Evolutionary conservation across 2,329 filamentous ascomycete genomes (phyloP).

Genomic region (Didymella sp.): DNA sequence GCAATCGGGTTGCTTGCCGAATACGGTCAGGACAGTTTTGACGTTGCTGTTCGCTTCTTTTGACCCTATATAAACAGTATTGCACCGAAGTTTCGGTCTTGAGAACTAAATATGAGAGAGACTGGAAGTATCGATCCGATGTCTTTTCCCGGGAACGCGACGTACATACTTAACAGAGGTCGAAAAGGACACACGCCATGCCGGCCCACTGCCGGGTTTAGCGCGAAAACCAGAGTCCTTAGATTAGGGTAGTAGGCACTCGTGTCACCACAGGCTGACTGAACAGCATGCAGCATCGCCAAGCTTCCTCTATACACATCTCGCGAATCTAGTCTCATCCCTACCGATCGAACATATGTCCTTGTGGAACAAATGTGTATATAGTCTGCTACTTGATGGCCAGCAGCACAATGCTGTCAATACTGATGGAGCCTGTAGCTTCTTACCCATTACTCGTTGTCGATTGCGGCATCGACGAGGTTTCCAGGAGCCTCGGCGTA

Average conservation of each 20-base stretch:
- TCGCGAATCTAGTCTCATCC: neutral
- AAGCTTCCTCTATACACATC: neutral
- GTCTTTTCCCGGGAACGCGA: neutral
- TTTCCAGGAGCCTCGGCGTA: neutral
- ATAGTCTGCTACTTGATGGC: neutral
- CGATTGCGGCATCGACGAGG: neutral
- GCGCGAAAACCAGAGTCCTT: conserved; percentile 2
- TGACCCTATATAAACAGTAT: neutral
- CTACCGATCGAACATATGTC: neutral
- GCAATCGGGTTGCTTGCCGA: conserved; percentile 2
- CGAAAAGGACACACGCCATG: neutral
- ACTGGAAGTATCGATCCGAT: neutral
- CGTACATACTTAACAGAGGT: neutral
- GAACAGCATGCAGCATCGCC: neutral
- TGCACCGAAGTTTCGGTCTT: neutral
- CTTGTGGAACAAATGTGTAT: neutral
- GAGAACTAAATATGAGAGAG: neutral
- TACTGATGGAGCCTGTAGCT: neutral
- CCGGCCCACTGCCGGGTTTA: neutral
- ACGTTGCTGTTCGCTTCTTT: neutral
- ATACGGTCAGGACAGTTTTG: neutral
- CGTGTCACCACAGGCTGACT: conserved; percentile 4
- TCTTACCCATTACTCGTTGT: neutral
- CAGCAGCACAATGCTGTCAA: neutral
- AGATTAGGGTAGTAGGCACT: neutral